These are phyloP conservation scores for Sclerotinia sclerotiorum DNA, from an alignment of 2,329 filamentous ascomycete species.

Conservation along the genomic window DNA sequence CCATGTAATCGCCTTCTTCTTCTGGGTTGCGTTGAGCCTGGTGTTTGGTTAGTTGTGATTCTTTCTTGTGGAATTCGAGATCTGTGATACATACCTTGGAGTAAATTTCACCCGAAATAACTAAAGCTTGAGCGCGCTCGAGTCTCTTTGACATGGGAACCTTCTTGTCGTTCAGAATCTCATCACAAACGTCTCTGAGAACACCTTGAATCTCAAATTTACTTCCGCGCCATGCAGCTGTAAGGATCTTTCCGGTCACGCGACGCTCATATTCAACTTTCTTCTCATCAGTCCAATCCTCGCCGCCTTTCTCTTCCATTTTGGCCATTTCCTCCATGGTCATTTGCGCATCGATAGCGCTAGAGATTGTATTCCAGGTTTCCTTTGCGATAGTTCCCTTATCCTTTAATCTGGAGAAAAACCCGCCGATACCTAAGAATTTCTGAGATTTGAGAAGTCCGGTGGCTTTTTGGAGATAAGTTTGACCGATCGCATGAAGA, in stretches of 20 bases:
- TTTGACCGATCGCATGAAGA: constrained; percentile 88
- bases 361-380: constrained; percentile 96
- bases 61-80: no score
- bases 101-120: constrained; percentile 87
- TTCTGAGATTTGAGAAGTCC: constrained; percentile 92
- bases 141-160: constrained; percentile 81
- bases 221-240: constrained; percentile 91
- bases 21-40: constrained; percentile 87
- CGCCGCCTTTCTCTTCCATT: constrained; percentile 88
- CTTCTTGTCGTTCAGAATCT: constrained; percentile 75
- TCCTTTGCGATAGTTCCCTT: constrained; percentile 97
- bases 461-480: constrained; percentile 84
- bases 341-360: constrained; percentile 94
- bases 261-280: constrained; percentile 92
- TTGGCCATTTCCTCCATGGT: constrained; percentile 99
- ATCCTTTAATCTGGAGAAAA: constrained; percentile 91
- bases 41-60: constrained; percentile 21
- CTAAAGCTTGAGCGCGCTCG: constrained; percentile 85
- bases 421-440: constrained; percentile 92
- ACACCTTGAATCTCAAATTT: constrained; percentile 99
- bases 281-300: constrained; percentile 98
- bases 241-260: constrained; percentile 96
- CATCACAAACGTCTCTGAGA: constrained; percentile 89
- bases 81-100: constrained; percentile 63
- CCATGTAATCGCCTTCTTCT: constrained; percentile 98